Conservation (phyloP, 441 rosid genomes). For the Euphorbia schlechtendalii region DNA sequence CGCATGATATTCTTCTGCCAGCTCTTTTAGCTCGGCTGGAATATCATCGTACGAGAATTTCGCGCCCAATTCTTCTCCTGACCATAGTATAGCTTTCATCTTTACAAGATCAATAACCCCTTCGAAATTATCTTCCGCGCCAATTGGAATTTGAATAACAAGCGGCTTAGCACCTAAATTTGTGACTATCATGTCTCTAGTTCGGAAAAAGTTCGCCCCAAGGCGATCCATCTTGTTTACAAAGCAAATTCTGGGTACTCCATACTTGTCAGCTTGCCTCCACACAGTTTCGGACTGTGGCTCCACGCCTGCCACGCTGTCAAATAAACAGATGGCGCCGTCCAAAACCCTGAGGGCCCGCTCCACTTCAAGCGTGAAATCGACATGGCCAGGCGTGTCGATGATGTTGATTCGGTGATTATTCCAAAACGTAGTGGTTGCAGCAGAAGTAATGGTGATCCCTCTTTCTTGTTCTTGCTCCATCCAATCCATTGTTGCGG, state of each 20-base stretch:
- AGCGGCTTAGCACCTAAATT: conserved; percentile 95
- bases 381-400: conserved; percentile 95
- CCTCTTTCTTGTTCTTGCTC: conserved; percentile 99
- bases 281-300: conserved; percentile 99
- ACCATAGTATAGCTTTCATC: conserved; percentile 90
- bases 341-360: conserved; percentile 92
- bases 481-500: conserved; percentile 99
- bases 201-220: conserved; percentile 89
- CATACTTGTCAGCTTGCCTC: conserved; percentile 98
- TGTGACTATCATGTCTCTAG: conserved; percentile 86
- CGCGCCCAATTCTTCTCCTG: conserved; percentile 96
- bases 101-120: conserved; percentile 86
- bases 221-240: conserved; percentile 96
- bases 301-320: conserved; percentile 98
- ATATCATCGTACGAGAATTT: conserved; percentile 70
- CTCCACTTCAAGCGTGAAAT: conserved; percentile 95
- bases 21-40: conserved; percentile 68
- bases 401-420: conserved; percentile 87
- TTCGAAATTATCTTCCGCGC: conserved; percentile 71
- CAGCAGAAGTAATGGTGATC: conserved; percentile 93
- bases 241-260: conserved; percentile 94
- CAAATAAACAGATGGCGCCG: conserved; percentile 91
- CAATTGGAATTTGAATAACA: conserved; percentile 84
- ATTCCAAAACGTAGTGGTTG: conserved; percentile 88
- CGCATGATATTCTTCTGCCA: conserved; percentile 65